Evolutionary conservation across 208 protist species (phyloP), one percentile per base, ranked within the genome.

Genomic region (Trypanosoma brucei): DNA sequence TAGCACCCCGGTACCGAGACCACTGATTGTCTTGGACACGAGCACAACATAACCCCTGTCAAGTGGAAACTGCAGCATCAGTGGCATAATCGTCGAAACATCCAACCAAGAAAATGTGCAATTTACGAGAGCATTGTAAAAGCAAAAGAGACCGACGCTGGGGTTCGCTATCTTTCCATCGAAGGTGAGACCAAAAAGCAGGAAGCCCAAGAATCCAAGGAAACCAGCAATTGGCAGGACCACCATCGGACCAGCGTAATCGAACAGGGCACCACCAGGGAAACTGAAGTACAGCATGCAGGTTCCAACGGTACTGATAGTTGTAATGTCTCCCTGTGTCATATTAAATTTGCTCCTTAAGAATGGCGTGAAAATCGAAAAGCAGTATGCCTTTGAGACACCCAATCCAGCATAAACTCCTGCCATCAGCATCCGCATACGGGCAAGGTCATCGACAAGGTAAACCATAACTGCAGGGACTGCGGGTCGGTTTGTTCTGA

Each of bases 81-180:
- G 55, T 14, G 65, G 44, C 8, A 81, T 55, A 31, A 86, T 55
- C 11, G 66, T 60, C 2, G 51, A 42, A 46, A 89, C 64, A 45
- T 86, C 68, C 8, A 86, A 58, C 11, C 56, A 48, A 64, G 77
- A 72, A 61, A 65, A 62, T 35, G 79, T 79, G 52, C 49, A 56
- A 49, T 78, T 71, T 44, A 89, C 52, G 36, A 89, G 1, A 35
- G 60, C 76, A 55, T 82, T 86, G 59, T 80, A 78, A 45, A 83
- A 30, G 45, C 59, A 59, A 51, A 75, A 74, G 49, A 75, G 59
- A 14, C 44, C 7, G 42, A 71, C 60, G 7, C 66, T 77, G 48
- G 40, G 65, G 2, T 6, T 46, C 11, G 7, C 30, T 33, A 88
- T 72, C 33, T 61, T 30, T 37, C 62, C 76, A 48, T 30, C 37